phyloP scores from a whole-genome alignment of 352 stramenopile genomes.

The Phytopythium delawarense region DNA sequence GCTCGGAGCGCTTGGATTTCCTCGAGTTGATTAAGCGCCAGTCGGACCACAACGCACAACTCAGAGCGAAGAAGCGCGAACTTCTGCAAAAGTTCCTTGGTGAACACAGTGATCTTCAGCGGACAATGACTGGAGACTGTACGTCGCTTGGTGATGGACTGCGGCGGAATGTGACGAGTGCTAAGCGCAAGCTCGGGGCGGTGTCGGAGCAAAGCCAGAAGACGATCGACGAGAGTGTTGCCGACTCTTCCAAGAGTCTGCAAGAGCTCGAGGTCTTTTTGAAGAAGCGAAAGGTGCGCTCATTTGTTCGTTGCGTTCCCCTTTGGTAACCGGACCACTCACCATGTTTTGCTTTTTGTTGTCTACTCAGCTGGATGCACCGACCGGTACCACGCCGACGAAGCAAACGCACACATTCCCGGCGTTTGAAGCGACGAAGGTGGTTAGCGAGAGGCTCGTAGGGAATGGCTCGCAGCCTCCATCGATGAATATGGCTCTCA shows the following conservation, averaged over 20 bases:
- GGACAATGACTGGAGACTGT: slow-evolving; percentile 19
- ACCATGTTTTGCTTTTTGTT: background rate
- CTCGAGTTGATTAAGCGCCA: slow-evolving; percentile 23
- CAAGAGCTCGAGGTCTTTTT: slow-evolving; percentile 37
- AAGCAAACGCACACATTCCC: slow-evolving; percentile 41
- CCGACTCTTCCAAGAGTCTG: slow-evolving; percentile 25
- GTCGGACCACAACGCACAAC: slow-evolving; percentile 9
- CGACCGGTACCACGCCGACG: slow-evolving; percentile 35
- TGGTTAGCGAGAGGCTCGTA: slow-evolving; percentile 9
- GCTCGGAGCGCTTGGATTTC: slow-evolving; percentile 13
- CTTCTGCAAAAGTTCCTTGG: slow-evolving; percentile 24
- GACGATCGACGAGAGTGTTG: slow-evolving; percentile 22
- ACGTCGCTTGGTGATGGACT: slow-evolving; percentile 26
- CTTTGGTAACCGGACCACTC: background rate
- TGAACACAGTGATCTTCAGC: slow-evolving; percentile 23
- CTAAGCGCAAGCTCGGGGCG: slow-evolving; percentile 27
- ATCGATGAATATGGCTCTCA: slow-evolving; percentile 9
- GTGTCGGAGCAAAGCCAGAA: slow-evolving; percentile 18
- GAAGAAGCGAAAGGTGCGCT: slow-evolving; percentile 44
- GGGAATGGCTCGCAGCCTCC: background rate
- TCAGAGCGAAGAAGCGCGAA: slow-evolving; percentile 15
- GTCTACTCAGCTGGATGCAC: slow-evolving; percentile 23
- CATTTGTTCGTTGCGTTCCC: background rate
- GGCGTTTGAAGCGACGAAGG: slow-evolving; percentile 34
- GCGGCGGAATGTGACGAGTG: slow-evolving; percentile 19